Base-by-base conservation (phyloP, 2,329 filamentous ascomycete genomes). In the Colletotrichum falcatum region DNA sequence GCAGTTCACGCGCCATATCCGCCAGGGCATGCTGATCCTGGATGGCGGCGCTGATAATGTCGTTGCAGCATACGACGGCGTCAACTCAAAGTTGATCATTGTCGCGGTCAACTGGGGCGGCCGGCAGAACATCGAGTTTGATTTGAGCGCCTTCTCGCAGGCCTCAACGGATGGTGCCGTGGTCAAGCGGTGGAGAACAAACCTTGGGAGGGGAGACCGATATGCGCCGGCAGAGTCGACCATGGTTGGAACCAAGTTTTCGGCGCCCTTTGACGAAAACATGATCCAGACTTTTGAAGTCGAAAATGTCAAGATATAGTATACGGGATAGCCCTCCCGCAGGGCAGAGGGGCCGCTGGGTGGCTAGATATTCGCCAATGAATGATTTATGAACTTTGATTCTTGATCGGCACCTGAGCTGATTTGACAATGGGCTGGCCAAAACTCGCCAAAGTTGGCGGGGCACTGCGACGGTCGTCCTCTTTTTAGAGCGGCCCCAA, bases 1-100 rank as follows among this genome's bases (percentile, higher is more conserved):
- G 2, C 82, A 83, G 72, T 83, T 82, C 65, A 72, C 80, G 6
- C 78, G 82, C 30, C 82, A 84, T 66, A 81, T 84, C 51, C 76
- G 80, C 1, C 76, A 77, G 1, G 82, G 81, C 2, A 83, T 83
- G 81, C 73, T 73, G 1, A 80, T 84, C 30, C 71, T 83, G 11
- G 78, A 80, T 60, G 78, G 75, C 1, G 79, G 80, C 0, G 72
- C 76, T 44, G 77, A 80, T 49, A 77, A 80, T 58, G 77, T 78
- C 1, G 77, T 82, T 7, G 81, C 81, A 23, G 82, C 82, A 14
- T 83, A 83, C 62, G 81, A 83, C 55, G 62, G 74, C 1, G 55
- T 54, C 23, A 74, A 58, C 5, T 74, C 76, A 65, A 82, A 78
- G 74, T 74, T 83, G 64, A 73, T 82, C 12, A 78, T 83, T 64